Base-by-base conservation (phyloP, 2,329 filamentous ascomycete genomes). In the Exophiala phaeomuriformis region DNA sequence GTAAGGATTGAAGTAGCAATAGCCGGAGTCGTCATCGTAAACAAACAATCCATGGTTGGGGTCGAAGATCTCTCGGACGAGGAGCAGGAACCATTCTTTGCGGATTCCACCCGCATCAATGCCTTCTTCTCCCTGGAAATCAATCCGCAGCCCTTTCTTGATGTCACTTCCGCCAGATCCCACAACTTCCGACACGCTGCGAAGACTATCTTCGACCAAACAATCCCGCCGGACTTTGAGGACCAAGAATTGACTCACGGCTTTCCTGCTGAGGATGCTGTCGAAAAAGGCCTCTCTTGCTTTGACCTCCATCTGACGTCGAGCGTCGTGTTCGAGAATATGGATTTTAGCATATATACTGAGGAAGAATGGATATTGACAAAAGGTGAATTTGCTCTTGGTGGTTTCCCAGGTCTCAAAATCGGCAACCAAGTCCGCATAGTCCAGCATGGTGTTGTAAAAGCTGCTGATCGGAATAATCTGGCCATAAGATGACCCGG, bases 291-390 rank as follows among this genome's bases (percentile, higher is more conserved):
- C 89, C 65, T 95, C 88, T 47, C 90, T 79, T 6, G 90, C 90
- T 67, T 89, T 91, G 59, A 82, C 83, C 64, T 89, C 84, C 90
- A 95, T 95, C 68, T 95, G 89, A 5, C 90, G 81, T 58, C 84
- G 82, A 5, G 89, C 88, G 68, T 96, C 90, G 64, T 94, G 81
- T 65, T 95, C 89, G 63, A 95, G 75, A 44, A 95, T 91, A 60
- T 85, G 85, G 54, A 93, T 95, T 69, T 96, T 96, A 30, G 90
- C 86, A 75, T 88, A 90, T 60, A 96, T 90, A 57, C 89, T 95
- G 39, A 96, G 76, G 61, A 95, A 84, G 64, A 95, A 94, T 0
- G 90, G 89, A 64, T 94, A 95, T 66, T 95, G 88, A 66, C 90
- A 95, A 65, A 96, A 95, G 0, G 87, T 81, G 66, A 95, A 95